These are phyloP conservation scores for Camelina laxa DNA, from an alignment of 345 rosid species.

Conservation along the genomic window DNA sequence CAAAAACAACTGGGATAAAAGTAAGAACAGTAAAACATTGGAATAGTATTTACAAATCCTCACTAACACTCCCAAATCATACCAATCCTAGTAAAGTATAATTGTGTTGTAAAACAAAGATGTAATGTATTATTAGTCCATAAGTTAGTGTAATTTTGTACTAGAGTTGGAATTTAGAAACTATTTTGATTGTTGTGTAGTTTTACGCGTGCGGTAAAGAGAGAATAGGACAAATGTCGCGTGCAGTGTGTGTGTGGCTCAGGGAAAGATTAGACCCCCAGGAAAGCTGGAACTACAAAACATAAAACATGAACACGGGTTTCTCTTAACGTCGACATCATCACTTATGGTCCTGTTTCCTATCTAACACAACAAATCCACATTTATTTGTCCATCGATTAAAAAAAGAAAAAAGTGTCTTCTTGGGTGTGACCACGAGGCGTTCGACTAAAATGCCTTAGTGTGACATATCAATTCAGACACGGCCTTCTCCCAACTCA, in stretches of 20 bases:
- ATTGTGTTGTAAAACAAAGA: neutral
- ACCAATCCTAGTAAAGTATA: neutral
- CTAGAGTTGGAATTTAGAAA: too few species aligned
- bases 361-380: neutral
- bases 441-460: too few species aligned
- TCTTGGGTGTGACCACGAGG: too few species aligned
- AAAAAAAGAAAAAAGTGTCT: too few species aligned
- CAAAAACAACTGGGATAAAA: neutral
- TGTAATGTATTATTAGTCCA: neutral
- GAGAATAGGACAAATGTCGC: slow-evolving; percentile 8
- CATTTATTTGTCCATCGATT: too few species aligned
- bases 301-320: slow-evolving; percentile 11
- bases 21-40: neutral
- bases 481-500: too few species aligned
- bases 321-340: slow-evolving; percentile 7
- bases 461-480: too few species aligned
- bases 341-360: slow-evolving; percentile 7
- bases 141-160: neutral
- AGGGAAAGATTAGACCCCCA: slow-evolving; percentile 25
- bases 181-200: too few species aligned
- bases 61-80: neutral
- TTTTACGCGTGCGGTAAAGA: too few species aligned
- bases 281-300: slow-evolving; percentile 32
- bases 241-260: neutral
- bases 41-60: neutral